Evolutionary conservation across 1,284 basidiomycete species (phyloP).

Genomic region (Marasmius oreades): DNA sequence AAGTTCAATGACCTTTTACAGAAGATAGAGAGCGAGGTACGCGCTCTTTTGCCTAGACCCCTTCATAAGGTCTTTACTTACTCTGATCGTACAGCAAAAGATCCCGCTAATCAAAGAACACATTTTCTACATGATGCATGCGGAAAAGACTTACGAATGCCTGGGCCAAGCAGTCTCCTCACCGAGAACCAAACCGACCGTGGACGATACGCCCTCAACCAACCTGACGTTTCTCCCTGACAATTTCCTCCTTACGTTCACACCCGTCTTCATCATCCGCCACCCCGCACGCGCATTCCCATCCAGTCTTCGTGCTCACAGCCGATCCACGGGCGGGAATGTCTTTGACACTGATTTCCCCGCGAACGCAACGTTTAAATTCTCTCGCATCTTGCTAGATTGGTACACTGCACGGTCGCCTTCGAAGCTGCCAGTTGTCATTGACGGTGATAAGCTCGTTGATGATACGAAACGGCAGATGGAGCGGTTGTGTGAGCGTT

Average conservation of each 20-base stretch:
- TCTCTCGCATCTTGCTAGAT: slow-evolving; percentile 3
- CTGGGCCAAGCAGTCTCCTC: not conserved
- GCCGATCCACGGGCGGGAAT: slow-evolving; percentile 2
- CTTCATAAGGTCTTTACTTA: not conserved
- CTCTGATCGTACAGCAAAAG: slow-evolving; percentile 2
- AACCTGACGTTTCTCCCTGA: slow-evolving; percentile 7
- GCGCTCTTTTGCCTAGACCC: not conserved
- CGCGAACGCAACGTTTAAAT: slow-evolving; percentile 3
- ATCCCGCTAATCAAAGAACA: slow-evolving; percentile 12
- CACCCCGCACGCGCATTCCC: slow-evolving; percentile 8
- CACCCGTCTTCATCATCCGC: slow-evolving; percentile 8
- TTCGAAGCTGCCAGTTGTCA: slow-evolving; percentile 3
- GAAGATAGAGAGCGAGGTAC: slow-evolving; percentile 8
- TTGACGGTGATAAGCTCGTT: slow-evolving; percentile 12
- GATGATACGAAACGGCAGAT: slow-evolving; percentile 5
- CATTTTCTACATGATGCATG: slow-evolving; percentile 11
- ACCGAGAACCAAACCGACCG: not conserved
- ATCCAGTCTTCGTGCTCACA: slow-evolving; percentile 5
- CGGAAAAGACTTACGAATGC: slow-evolving; percentile 1
- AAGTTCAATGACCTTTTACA: slow-evolving; percentile 6
- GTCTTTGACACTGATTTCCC: slow-evolving; percentile 9
- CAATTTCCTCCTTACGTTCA: not conserved
- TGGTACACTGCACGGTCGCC: slow-evolving; percentile 5
- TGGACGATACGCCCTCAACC: not conserved
- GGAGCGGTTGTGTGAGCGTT: slow-evolving; percentile 4